Evolutionary conservation across 306 rosid species (phyloP).

Genomic region (Quercus bicolor): DNA sequence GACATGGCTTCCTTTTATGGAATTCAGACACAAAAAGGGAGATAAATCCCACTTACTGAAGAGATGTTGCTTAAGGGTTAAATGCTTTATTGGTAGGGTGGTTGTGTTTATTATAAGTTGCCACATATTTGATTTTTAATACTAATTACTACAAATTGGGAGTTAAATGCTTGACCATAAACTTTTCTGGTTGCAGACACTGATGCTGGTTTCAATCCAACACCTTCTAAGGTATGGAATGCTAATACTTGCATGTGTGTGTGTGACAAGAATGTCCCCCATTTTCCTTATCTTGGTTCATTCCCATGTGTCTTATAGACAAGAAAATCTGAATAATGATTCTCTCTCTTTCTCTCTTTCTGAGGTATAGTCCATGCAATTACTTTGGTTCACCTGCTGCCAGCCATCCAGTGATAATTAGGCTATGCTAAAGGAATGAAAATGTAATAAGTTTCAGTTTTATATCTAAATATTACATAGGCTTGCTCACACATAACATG

Average conservation of each 20-base stretch:
- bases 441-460: too few species aligned
- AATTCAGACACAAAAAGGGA: constrained; percentile 41
- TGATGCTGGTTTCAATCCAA: constrained; percentile 70
- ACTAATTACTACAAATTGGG: neutral
- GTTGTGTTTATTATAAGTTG: neutral
- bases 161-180: neutral
- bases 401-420: too few species aligned
- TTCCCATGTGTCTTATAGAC: neutral
- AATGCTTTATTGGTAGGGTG: constrained; percentile 62
- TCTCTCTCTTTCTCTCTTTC: too few species aligned
- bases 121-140: neutral
- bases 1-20: constrained; percentile 65
- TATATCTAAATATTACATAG: neutral
- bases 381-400: neutral
- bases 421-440: too few species aligned
- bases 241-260: constrained; percentile 1
- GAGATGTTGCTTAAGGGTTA: constrained; percentile 54
- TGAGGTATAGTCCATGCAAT: too few species aligned
- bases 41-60: constrained; percentile 32
- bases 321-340: too few species aligned
- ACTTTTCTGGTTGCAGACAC: constrained; percentile 44
- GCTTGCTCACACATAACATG: neutral
- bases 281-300: neutral
- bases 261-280: neutral
- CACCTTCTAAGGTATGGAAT: constrained; percentile 46